Percentiles rank a stretch among this genome's conserved stretches.
Conservation (phyloP, 805 yeast species). For the Lipomyces mesembrius region DNA sequence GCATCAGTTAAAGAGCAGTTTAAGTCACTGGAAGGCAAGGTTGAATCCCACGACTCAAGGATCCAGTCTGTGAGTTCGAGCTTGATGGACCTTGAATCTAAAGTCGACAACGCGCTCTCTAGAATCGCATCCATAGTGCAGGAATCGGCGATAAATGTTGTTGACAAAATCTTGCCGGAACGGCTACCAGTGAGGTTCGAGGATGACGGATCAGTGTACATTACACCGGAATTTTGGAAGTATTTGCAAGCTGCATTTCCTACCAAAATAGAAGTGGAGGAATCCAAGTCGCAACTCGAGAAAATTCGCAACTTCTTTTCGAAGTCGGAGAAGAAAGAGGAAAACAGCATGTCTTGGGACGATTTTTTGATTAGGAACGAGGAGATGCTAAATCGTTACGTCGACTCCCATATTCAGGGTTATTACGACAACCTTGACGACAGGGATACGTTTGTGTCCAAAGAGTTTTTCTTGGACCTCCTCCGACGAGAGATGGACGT, state of each 20-base stretch:
- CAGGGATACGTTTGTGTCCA: slow-evolving; percentile 24
- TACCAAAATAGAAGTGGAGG: slow-evolving; percentile 15
- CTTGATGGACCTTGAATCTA: slow-evolving; percentile 4
- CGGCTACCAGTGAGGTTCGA: slow-evolving; percentile 25
- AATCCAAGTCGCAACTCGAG: not conserved
- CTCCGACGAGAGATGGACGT: slow-evolving; percentile 25
- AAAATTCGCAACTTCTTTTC: slow-evolving; percentile 1
- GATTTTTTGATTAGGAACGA: slow-evolving; percentile 28
- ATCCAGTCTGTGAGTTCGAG: not conserved
- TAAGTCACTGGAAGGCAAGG: not conserved
- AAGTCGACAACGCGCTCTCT: slow-evolving; percentile 6
- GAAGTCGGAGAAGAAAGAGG: not conserved
- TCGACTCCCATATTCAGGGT: slow-evolving; percentile 22
- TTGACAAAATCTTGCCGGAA: slow-evolving; percentile 28
- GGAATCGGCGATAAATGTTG: slow-evolving; percentile 24
- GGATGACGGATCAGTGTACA: slow-evolving; percentile 18
- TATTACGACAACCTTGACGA: slow-evolving; percentile 21
- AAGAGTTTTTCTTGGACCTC: slow-evolving; percentile 26
- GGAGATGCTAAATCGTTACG: slow-evolving; percentile 13
- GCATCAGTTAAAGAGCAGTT: not conserved
- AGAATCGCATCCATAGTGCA: slow-evolving; percentile 17
- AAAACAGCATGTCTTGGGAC: slow-evolving; percentile 25
- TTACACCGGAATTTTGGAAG: slow-evolving; percentile 33
- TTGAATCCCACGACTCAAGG: slow-evolving; percentile 5
- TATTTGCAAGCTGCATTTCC: slow-evolving; percentile 30